phyloP scores from a whole-genome alignment of 805 yeast genomes.

The Wickerhamomyces subpelliculosus region DNA sequence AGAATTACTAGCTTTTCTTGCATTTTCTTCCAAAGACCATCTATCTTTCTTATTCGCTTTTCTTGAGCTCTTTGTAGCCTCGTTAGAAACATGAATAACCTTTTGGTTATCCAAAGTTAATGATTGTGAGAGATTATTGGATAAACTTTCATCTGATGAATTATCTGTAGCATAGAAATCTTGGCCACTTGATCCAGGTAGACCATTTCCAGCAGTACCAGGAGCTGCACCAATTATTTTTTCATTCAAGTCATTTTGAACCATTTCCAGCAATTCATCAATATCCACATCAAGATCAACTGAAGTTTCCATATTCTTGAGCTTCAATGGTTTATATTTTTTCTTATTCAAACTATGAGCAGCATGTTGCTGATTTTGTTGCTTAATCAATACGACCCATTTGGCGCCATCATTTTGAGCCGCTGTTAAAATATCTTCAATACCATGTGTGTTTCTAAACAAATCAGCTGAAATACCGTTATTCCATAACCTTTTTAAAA shows the following conservation, averaged over 20 bases:
- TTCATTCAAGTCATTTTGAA: constrained; percentile 25
- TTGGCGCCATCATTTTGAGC: constrained; percentile 68
- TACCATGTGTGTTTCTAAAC: constrained; percentile 33
- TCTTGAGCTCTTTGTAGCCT: constrained; percentile 72
- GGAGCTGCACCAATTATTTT: not conserved
- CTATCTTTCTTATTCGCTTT: constrained; percentile 70
- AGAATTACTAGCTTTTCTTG: constrained; percentile 51
- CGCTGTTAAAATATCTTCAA: constrained; percentile 59
- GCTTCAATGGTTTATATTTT: constrained; percentile 68
- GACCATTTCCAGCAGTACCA: not conserved
- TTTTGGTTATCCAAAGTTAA: constrained; percentile 39
- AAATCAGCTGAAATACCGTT: constrained; percentile 75
- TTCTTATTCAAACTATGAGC: constrained; percentile 26
- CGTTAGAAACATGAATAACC: constrained; percentile 64
- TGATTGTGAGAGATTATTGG: constrained; percentile 16
- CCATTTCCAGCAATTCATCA: constrained; percentile 50
- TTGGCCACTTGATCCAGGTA: constrained; percentile 9
- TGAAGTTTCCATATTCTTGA: constrained; percentile 53
- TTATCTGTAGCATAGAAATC: constrained; percentile 17
- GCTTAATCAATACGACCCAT: constrained; percentile 75
- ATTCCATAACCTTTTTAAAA: constrained; percentile 65
- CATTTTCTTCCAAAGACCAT: constrained; percentile 70
- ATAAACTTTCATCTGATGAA: constrained; percentile 17
- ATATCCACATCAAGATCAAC: constrained; percentile 69
- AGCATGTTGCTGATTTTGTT: constrained; percentile 52